These are phyloP conservation scores for Xylaria hypoxylon DNA, from an alignment of 2,329 filamentous ascomycete genomes.

Conservation along the genomic window DNA sequence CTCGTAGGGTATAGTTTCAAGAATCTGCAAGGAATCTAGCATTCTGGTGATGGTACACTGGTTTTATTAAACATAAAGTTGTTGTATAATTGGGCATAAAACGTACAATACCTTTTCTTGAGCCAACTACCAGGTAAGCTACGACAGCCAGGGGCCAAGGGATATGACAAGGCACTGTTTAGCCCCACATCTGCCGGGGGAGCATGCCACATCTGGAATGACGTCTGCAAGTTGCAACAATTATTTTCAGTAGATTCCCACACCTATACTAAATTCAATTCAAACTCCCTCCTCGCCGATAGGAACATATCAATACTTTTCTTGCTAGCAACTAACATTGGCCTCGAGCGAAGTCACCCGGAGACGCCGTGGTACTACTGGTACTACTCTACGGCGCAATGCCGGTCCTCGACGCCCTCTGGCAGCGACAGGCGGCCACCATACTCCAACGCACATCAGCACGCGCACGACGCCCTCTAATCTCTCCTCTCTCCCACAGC, in stretches of 20 bases:
- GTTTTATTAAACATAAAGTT: too few relatives aligned
- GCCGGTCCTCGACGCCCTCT: conserved; percentile 34
- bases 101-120: too few relatives aligned
- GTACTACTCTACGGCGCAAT: too few relatives aligned
- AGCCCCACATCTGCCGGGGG: conserved; percentile 1
- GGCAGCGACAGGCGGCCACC: conserved; percentile 35
- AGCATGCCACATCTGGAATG: not conserved
- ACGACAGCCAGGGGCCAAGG: not conserved
- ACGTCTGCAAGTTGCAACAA: not conserved
- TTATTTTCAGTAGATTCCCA: not conserved
- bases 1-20: too few relatives aligned
- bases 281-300: not conserved
- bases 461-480: conserved; percentile 5
- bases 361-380: not conserved
- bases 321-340: not conserved
- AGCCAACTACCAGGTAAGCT: conserved; percentile 8
- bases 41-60: too few relatives aligned
- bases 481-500: not conserved
- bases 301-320: not conserved
- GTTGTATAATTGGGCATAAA: too few relatives aligned
- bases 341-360: not conserved
- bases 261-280: not conserved
- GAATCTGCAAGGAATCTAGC: too few relatives aligned
- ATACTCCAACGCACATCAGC: conserved; percentile 22
- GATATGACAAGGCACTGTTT: not conserved